These are phyloP conservation scores for Neofusicoccum laricinum DNA, from an alignment of 2,329 filamentous ascomycete species.

Conservation along the genomic window DNA sequence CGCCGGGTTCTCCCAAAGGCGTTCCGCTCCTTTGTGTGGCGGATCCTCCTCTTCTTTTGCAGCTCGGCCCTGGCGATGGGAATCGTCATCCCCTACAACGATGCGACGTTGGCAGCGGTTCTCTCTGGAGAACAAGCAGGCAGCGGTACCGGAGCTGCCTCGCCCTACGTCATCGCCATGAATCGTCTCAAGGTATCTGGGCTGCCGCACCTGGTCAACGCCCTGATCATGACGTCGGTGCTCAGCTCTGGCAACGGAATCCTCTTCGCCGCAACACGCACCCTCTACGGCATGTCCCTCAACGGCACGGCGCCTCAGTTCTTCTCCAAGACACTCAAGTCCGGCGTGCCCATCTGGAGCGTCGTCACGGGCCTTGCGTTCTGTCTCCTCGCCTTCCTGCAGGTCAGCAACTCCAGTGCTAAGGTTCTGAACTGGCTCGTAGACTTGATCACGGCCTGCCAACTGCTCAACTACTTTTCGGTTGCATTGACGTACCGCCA, in stretches of 20 bases:
- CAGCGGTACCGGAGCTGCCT: slow-evolving; percentile 50
- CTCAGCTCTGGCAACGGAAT: not conserved
- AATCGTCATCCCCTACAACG: slow-evolving; percentile 54
- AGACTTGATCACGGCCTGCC: slow-evolving; percentile 68
- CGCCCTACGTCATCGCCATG: slow-evolving; percentile 64
- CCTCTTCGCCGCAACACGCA: not conserved
- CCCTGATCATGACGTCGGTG: not conserved
- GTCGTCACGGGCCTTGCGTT: slow-evolving; percentile 65
- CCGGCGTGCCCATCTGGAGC: slow-evolving; percentile 57
- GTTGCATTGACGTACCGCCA: slow-evolving; percentile 59
- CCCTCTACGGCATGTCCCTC: not conserved
- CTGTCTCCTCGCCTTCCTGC: slow-evolving; percentile 69
- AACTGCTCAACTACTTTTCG: slow-evolving; percentile 47
- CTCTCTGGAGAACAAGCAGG: slow-evolving; percentile 29
- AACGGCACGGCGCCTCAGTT: not conserved
- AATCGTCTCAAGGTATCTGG: slow-evolving; percentile 48
- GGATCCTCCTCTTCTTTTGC: slow-evolving; percentile 52
- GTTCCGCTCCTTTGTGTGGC: slow-evolving; percentile 52
- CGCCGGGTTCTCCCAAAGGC: slow-evolving; percentile 52
- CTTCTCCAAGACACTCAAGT: not conserved
- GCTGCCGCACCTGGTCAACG: not conserved
- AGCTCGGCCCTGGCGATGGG: slow-evolving; percentile 53
- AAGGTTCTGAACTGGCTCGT: slow-evolving; percentile 73
- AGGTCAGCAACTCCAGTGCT: slow-evolving; percentile 63
- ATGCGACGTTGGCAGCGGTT: slow-evolving; percentile 48